Conservation (phyloP, 2,329 filamentous ascomycete genomes). For the Tothia fuscella region DNA sequence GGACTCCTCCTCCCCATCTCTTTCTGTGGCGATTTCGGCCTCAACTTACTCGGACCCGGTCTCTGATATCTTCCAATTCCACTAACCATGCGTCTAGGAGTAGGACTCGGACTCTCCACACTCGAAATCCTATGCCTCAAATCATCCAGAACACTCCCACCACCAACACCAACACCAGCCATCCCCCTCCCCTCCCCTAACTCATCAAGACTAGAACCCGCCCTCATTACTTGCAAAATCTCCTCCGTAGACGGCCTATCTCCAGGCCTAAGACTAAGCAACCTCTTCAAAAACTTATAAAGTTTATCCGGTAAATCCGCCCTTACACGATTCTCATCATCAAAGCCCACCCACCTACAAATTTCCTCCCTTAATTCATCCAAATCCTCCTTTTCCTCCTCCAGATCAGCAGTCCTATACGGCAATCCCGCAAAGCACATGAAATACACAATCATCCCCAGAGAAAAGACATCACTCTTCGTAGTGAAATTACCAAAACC, state of each 20-base stretch:
- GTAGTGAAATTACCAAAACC: slow-evolving; percentile 86
- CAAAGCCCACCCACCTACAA: slow-evolving; percentile 73
- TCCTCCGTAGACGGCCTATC: slow-evolving; percentile 77
- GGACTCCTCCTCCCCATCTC: background rate
- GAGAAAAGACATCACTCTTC: slow-evolving; percentile 95
- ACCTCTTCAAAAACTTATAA: slow-evolving; percentile 69
- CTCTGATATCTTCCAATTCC: background rate
- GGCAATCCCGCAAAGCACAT: slow-evolving; percentile 89
- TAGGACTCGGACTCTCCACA: slow-evolving; percentile 25
- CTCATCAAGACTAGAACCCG: slow-evolving; percentile 42
- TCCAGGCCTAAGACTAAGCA: slow-evolving; percentile 65
- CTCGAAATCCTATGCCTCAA: slow-evolving; percentile 30
- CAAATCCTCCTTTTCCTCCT: slow-evolving; percentile 87
- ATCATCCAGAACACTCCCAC: slow-evolving; percentile 21
- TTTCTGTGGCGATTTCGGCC: background rate
- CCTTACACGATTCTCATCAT: slow-evolving; percentile 60
- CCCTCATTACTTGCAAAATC: slow-evolving; percentile 66
- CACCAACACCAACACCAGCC: slow-evolving; percentile 21
- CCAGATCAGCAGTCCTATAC: slow-evolving; percentile 72
- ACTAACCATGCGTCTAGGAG: slow-evolving; percentile 9
- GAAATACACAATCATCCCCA: slow-evolving; percentile 98
- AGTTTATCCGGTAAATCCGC: slow-evolving; percentile 77
- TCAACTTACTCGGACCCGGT: slow-evolving; percentile 5
- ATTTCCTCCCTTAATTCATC: slow-evolving; percentile 80
- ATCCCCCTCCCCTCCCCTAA: slow-evolving; percentile 13